A percentile compares a stretch with the other conserved stretches of the same genome.
These are phyloP conservation scores for Paraphoma sp. DNA, from an alignment of 2,329 filamentous ascomycete genomes.

Conservation along the genomic window DNA sequence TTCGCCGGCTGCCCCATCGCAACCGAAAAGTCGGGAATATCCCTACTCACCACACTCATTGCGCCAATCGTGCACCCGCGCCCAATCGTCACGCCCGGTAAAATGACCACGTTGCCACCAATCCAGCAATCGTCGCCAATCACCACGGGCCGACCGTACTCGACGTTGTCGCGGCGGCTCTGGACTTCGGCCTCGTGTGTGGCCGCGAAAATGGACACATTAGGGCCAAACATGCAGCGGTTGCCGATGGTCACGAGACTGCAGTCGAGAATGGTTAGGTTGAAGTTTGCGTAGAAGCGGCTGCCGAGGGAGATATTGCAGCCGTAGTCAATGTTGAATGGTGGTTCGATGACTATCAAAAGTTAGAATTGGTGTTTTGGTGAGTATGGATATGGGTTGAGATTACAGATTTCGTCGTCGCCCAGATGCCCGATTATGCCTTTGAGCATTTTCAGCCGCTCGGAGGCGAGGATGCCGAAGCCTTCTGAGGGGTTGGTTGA, in stretches of 20 bases:
- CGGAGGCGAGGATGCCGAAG: constrained; percentile 33
- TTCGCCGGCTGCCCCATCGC: constrained; percentile 72
- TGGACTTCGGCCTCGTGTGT: constrained; percentile 61
- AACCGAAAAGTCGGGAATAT: constrained; percentile 68
- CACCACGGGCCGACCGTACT: constrained; percentile 57
- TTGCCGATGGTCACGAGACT: constrained; percentile 61
- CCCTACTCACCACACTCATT: constrained; percentile 82
- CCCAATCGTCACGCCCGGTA: constrained; percentile 81
- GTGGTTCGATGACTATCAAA: constrained; percentile 61
- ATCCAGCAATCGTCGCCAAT: constrained; percentile 57
- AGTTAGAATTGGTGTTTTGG: too few species aligned
- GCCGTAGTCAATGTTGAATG: constrained; percentile 69
- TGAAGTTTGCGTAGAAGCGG: constrained; percentile 70
- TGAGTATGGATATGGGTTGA: too few species aligned
- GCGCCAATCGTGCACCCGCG: constrained; percentile 77
- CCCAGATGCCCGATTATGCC: constrained; percentile 41
- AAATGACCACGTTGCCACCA: constrained; percentile 60
- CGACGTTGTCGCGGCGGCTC: constrained; percentile 55
- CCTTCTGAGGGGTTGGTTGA: constrained; percentile 19
- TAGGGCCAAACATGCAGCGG: constrained; percentile 60
- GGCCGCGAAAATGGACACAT: constrained; percentile 60
- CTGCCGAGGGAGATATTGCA: constrained; percentile 69
- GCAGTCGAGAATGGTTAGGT: constrained; percentile 60
- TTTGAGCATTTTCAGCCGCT: constrained; percentile 33
- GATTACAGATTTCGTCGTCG: constrained; percentile 37